These are phyloP conservation scores for Baudoinia panamericana DNA, from an alignment of 495 filamentous ascomycete species.

Conservation along the genomic window DNA sequence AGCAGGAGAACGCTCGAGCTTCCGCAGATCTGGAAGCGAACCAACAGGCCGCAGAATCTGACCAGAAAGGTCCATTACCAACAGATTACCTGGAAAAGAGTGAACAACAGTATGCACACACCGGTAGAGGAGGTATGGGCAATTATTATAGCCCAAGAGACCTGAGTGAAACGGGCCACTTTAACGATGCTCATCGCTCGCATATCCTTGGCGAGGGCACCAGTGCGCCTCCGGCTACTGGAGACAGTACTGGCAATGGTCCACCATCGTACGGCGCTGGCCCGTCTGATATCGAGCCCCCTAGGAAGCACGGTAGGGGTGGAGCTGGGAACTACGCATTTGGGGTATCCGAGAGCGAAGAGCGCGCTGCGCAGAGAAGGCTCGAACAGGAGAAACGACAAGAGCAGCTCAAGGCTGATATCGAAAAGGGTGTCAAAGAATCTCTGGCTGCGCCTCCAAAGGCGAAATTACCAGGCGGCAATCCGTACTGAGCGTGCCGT, in stretches of 20 bases:
- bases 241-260: constrained; percentile 15
- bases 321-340: constrained; percentile 45
- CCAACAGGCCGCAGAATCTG: constrained; percentile 24
- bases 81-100: constrained; percentile 1
- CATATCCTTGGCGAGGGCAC: constrained; percentile 12
- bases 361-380: constrained; percentile 22
- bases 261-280: constrained; percentile 10
- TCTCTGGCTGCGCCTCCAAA: constrained; percentile 15
- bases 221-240: constrained; percentile 18
- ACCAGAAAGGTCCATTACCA: constrained; percentile 9
- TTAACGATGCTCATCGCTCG: constrained; percentile 12
- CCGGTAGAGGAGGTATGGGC: constrained; percentile 48
- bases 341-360: constrained; percentile 20
- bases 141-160: constrained; percentile 39
- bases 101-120: constrained; percentile 34
- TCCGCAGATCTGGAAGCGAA: constrained; percentile 25
- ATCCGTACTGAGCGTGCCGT: constrained; percentile 6
- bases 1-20: constrained; percentile 36
- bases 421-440: constrained; percentile 29
- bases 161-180: constrained; percentile 21
- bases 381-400: constrained; percentile 28
- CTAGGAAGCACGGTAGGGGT: constrained; percentile 34
- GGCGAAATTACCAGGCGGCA: constrained; percentile 7
- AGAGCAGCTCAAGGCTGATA: constrained; percentile 32
- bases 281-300: constrained; percentile 9